phyloP scores from a whole-genome alignment of 148 eudicot species.

The Arctostaphylos glauca region DNA sequence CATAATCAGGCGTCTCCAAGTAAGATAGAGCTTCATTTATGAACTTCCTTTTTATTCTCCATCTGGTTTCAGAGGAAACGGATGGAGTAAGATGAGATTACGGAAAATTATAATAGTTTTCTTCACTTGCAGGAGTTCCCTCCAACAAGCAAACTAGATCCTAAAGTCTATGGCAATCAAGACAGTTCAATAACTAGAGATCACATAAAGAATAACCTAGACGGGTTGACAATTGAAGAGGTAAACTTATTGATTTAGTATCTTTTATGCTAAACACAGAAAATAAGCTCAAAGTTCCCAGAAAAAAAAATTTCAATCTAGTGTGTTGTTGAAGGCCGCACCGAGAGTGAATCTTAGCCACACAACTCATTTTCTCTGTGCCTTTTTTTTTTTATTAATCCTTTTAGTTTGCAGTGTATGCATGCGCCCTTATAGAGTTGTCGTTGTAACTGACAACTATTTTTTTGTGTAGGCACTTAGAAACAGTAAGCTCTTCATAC shows the following conservation, averaged over 20 bases:
- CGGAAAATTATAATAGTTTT: background rate
- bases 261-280: too few species aligned
- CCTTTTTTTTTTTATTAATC: too few species aligned
- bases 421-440: background rate
- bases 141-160: slow-evolving; percentile 70
- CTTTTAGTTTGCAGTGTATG: background rate
- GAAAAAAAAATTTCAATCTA: too few species aligned
- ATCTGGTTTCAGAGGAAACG: background rate
- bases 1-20: slow-evolving; percentile 52
- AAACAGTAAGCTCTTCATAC: slow-evolving; percentile 48
- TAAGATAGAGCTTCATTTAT: slow-evolving; percentile 16
- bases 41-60: background rate
- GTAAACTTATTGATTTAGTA: slow-evolving; percentile 21
- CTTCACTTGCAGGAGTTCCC: slow-evolving; percentile 46
- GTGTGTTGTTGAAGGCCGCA: too few species aligned
- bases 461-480: slow-evolving; percentile 42
- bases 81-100: background rate
- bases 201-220: slow-evolving; percentile 50
- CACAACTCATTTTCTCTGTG: too few species aligned
- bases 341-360: too few species aligned
- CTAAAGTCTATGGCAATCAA: slow-evolving; percentile 58
- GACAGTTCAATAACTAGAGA: slow-evolving; percentile 58
- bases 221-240: slow-evolving; percentile 49
- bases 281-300: too few species aligned
- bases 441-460: background rate